Evolutionary conservation across 1,284 basidiomycete species (phyloP).

Genomic region (Boletus smithii): DNA sequence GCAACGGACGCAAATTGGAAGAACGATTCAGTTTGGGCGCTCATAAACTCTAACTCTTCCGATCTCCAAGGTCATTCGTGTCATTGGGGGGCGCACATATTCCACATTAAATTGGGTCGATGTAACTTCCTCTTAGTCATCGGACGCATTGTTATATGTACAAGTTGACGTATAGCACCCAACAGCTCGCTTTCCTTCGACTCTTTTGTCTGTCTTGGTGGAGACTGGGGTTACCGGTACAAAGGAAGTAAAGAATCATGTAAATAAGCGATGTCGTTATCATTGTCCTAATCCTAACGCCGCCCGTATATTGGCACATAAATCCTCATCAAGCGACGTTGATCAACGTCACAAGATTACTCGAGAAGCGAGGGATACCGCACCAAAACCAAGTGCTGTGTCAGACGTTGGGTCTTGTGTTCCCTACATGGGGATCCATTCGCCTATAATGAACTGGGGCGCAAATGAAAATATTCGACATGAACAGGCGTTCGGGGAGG

Average conservation of each 20-base stretch:
- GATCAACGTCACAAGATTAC: constrained; percentile 21
- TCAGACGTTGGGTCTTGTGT: not conserved
- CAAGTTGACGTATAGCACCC: constrained; percentile 17
- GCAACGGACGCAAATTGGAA: constrained; percentile 9
- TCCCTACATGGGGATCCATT: not conserved
- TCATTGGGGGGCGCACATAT: constrained; percentile 14
- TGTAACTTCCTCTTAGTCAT: constrained; percentile 12
- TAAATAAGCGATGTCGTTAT: constrained; percentile 25
- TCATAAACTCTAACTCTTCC: constrained; percentile 8
- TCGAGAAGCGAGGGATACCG: constrained; percentile 16
- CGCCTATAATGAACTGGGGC: not conserved
- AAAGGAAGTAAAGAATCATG: constrained; percentile 4
- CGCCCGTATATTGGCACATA: constrained; percentile 14
- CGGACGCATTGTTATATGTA: not conserved
- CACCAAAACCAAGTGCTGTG: too few relatives aligned
- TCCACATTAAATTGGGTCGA: constrained; percentile 10
- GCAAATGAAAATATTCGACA: too few relatives aligned
- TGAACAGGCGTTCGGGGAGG: not conserved
- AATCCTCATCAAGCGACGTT: constrained; percentile 25
- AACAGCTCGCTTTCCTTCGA: not conserved
- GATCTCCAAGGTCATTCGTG: constrained; percentile 3
- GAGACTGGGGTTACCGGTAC: not conserved
- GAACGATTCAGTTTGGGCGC: constrained; percentile 4
- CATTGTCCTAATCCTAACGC: constrained; percentile 16
- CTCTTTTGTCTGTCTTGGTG: not conserved